Conservation (phyloP, 2,329 filamentous ascomycete species). For the Apiospora arundinis region DNA sequence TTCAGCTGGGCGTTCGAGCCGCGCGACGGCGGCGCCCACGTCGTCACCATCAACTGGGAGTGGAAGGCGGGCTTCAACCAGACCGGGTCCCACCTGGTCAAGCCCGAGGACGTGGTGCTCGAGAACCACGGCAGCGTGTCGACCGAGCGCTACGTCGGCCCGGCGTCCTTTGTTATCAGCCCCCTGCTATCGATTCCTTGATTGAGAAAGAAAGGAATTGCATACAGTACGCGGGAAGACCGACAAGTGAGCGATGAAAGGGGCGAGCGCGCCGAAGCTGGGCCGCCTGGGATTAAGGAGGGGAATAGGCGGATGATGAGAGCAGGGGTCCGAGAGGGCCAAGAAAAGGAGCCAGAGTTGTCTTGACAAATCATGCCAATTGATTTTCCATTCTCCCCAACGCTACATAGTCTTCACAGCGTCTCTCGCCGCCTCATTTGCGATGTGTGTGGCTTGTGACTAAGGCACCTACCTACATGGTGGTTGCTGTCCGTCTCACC, state of each 20-base stretch:
- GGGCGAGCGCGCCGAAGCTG: neutral
- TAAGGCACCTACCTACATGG: neutral
- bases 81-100: conserved; percentile 18
- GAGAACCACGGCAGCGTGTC: conserved; percentile 19
- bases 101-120: conserved; percentile 11
- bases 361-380: neutral
- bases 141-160: conserved; percentile 20
- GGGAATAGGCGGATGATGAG: neutral
- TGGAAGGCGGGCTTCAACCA: conserved; percentile 1
- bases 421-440: neutral
- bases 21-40: conserved; percentile 15
- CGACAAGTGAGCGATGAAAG: neutral
- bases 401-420: neutral
- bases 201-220: no score
- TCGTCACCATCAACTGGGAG: conserved; percentile 17
- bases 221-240: no score
- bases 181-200: conserved; percentile 4
- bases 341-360: neutral
- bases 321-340: neutral
- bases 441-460: conserved; percentile 1
- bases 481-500: neutral
- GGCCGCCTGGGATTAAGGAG: neutral
- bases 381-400: neutral
- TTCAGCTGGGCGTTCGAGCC: conserved; percentile 19
- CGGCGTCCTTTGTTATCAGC: neutral